Evolutionary conservation across 2,329 filamentous ascomycete species (phyloP), one percentile per base, ranked within the genome.

Genomic region (Cercospora zeina): DNA sequence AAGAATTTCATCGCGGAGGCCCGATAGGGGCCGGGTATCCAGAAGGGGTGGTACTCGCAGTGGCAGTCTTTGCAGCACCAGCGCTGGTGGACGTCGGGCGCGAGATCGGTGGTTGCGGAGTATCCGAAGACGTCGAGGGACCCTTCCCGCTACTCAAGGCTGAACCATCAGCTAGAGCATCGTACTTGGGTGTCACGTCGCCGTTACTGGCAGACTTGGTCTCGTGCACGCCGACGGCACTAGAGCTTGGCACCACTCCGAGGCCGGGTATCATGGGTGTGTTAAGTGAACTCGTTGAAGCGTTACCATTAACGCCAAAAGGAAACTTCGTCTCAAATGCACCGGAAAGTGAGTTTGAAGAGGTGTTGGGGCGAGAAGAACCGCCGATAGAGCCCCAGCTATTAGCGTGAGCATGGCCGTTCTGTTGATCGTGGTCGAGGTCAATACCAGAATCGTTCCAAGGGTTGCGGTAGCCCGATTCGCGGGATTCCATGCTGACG

Each of bases 361-460:
- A 82, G 81, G 77, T 82, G 74, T 85, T 86, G 75, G 87, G 89
- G 72, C 85, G 83, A 69, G 87, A 84, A 70, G 85, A 85, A 39
- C 66, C 67, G 61, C 69, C 79, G 59, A 75, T 71, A 21, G 70
- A 70, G 60, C 72, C 79, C 72, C 78, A 81, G 62, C 79, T 79
- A 62, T 80, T 76, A 68, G 75, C 75, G 68, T 83, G 81, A 51
- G 60, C 64, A 50, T 69, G 66, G 59, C 67, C 67, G 54, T 68
- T 66, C 58, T 69, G 63, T 55, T 78, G 72, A 70, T 97, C 92
- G 67, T 96, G 91, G 72, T 97, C 93, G 69, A 97, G 86, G 75
- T 97, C 97, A 74, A 97, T 92, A 71, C 93, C 93, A 73, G 91
- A 96, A 76, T 97, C 93, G 76, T 97, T 97, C 93, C 93, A 97